phyloP scores from a whole-genome alignment of 2,329 filamentous ascomycete species.

The Alternaria solani region DNA sequence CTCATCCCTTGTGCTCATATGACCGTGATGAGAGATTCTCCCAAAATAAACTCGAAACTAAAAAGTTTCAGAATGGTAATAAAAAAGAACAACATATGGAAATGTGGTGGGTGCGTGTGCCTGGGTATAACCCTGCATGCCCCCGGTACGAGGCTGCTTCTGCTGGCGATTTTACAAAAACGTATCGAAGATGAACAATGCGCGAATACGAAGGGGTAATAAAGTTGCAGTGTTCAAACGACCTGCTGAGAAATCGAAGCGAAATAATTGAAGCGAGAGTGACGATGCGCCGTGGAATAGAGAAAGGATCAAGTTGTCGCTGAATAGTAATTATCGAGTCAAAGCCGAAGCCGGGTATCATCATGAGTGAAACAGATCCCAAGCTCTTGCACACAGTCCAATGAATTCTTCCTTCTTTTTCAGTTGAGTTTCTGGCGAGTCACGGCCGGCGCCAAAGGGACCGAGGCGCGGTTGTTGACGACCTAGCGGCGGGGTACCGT shows the following conservation, averaged over 20 bases:
- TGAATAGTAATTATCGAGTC: slow-evolving; percentile 18
- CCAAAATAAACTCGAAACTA: not conserved
- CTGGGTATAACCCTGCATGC: slow-evolving; percentile 31
- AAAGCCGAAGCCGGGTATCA: slow-evolving; percentile 21
- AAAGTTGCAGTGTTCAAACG: slow-evolving; percentile 17
- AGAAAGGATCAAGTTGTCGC: slow-evolving; percentile 20
- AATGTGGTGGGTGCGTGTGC: slow-evolving; percentile 5
- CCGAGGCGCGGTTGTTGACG: slow-evolving; percentile 62
- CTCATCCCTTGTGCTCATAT: slow-evolving; percentile 3
- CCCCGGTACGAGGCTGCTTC: slow-evolving; percentile 2
- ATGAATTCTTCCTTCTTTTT: slow-evolving; percentile 95
- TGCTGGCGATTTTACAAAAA: slow-evolving; percentile 32
- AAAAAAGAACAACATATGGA: slow-evolving; percentile 14
- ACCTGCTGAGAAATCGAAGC: slow-evolving; percentile 21
- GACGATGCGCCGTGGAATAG: slow-evolving; percentile 28
- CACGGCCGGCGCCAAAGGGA: slow-evolving; percentile 81
- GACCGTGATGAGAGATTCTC: not conserved
- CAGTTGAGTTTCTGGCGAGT: slow-evolving; percentile 81
- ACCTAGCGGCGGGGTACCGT: slow-evolving; percentile 83
- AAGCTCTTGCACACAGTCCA: slow-evolving; percentile 83
- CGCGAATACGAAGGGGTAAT: slow-evolving; percentile 23
- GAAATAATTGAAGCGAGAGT: slow-evolving; percentile 33
- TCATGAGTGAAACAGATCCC: slow-evolving; percentile 95
- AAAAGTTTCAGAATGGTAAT: slow-evolving; percentile 1
- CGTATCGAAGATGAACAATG: slow-evolving; percentile 16